A percentile compares a stretch with the other conserved stretches of the same genome.
Conservation (phyloP, 1,284 basidiomycete genomes). For the Amanita bisporigera region DNA sequence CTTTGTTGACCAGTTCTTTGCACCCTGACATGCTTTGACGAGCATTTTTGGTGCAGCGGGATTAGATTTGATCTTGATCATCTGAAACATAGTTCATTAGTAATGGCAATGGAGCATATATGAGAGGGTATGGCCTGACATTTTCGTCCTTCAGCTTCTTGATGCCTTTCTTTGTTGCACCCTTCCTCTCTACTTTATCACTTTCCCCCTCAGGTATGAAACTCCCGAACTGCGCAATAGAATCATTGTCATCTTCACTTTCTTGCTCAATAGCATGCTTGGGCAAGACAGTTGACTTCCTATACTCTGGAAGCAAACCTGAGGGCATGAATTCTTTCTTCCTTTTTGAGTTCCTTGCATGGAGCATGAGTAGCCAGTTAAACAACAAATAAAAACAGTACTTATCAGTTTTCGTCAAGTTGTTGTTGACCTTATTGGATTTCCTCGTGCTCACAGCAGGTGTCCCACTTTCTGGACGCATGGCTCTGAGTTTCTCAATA, state of each 20-base stretch:
- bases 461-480: too few species aligned
- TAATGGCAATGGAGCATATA: neutral
- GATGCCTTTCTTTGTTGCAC: neutral
- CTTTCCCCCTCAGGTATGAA: neutral
- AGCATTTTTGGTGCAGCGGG: neutral
- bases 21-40: constrained; percentile 23
- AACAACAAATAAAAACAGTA: too few species aligned
- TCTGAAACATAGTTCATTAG: neutral
- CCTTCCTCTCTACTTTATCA: neutral
- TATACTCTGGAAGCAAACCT: too few species aligned
- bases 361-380: too few species aligned
- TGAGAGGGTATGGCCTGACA: neutral
- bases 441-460: too few species aligned
- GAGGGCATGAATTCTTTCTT: too few species aligned
- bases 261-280: neutral
- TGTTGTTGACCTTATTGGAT: too few species aligned
- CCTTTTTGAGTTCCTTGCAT: too few species aligned
- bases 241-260: neutral
- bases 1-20: constrained; percentile 40
- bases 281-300: too few species aligned
- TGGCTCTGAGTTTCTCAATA: too few species aligned
- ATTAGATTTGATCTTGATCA: neutral
- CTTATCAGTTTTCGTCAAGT: too few species aligned
- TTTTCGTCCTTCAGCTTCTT: neutral
- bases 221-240: neutral